Evolutionary conservation across 805 yeast species (phyloP), one percentile per base, ranked within the genome.

Genomic region (Nakazawaea anatomiae): DNA sequence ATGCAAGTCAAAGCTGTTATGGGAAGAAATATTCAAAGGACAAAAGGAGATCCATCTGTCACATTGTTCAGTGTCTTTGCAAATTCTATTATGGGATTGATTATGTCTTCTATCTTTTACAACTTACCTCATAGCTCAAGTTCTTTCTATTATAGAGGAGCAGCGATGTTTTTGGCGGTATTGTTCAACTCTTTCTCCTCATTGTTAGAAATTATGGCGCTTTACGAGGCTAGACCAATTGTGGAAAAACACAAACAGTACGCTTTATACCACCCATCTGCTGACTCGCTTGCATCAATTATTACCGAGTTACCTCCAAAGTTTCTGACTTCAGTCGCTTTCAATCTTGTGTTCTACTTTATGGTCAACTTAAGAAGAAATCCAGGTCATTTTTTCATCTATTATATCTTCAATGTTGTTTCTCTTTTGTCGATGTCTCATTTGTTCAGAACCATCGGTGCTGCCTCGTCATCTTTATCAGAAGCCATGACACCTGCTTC

Each of bases 261-360:
- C 58, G 80, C 88, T 0, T 74, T 87, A 51, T 87, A 85, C 62
- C 81, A 82, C 52, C 89, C 91, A 4, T 75, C 89, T 10, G 82
- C 87, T 4, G 91, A 87, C 60, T 85, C 89, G 0, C 57, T 87
- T 4, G 83, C 87, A 0, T 70, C 81, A 5, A 70, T 82, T 44
- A 54, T 84, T 4, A 75, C 87, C 4, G 85, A 81, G 45, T 64
- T 87, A 54, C 91, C 92, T 3, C 72, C 79, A 48, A 85, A 85
- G 64, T 54, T 78, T 27, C 55, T 73, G 35, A 70, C 75, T 39
- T 59, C 73, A 31, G 60, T 79, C 27, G 58, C 64, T 25, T 83
- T 82, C 63, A 61, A 73, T 42, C 55, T 82, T 42, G 67, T 79
- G 27, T 58, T 77, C 29, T 84, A 80, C 63, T 87, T 85, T 66